Base-by-base conservation (phyloP, 306 rosid genomes). In the Vigna trinervia region DNA sequence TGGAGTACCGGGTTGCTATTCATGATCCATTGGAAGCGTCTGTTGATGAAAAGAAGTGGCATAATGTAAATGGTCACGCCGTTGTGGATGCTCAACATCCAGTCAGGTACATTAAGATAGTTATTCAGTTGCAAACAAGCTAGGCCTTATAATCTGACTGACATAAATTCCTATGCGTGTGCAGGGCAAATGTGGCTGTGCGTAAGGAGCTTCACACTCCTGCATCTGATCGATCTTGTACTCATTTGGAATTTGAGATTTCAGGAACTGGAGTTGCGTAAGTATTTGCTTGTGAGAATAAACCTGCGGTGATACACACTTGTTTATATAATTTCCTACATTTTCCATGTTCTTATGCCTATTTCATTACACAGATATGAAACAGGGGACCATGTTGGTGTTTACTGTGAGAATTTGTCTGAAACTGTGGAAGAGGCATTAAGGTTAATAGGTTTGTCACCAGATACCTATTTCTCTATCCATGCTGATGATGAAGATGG, bases 351-450 rank as follows among this genome's bases (percentile, higher is more conserved):
- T 56, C 60, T 72, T 61, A 41, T 66, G 30, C 59, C 22, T 53
- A 22, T 54, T 51, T 39, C 61, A 39, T 71, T 79, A 80, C 73
- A 59, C 91, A 96, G 99, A 83, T 96, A 96, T 46, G 99, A 93
- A 81, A 93, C 99, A 2, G 99, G 99, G 76, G 99, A 96, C 85
- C 99, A 93, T 78, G 98, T 96, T 46, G 99, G 98, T 81, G 97
- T 96, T 60, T 91, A 85, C 88, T 89, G 96, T 84, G 99, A 92
- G 86, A 96, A 96, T 85, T 87, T 89, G 62, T 62, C 89, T 48
- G 99, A 96, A 81, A 81, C 83, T 38, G 97, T 93, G 74, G 96
- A 91, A 65, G 98, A 91, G 82, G 94, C 96, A 2, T 41, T 91
- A 67, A 85, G 72, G 41, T 47, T 93, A 80, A 69, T 91, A 77